phyloP scores from a whole-genome alignment of 2,329 filamentous ascomycete genomes.

The Meredithiella fracta region DNA sequence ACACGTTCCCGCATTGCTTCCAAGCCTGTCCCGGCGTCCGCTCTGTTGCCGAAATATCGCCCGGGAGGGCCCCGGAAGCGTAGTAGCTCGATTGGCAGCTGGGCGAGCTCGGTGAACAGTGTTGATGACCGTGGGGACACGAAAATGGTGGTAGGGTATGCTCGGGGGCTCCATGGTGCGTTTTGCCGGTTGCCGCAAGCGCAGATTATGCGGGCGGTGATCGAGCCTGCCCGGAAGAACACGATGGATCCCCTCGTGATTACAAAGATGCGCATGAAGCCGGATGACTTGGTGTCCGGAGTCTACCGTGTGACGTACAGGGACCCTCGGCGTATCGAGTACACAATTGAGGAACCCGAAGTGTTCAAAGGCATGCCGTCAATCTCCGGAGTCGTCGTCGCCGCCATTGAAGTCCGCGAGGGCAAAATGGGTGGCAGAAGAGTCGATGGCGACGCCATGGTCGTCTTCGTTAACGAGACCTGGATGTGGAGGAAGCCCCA shows the following conservation, averaged over 20 bases:
- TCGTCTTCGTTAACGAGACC: slow-evolving; percentile 23
- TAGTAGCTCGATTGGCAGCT: neutral
- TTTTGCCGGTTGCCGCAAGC: slow-evolving; percentile 23
- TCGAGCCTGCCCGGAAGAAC: slow-evolving; percentile 16
- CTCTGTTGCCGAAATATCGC: neutral
- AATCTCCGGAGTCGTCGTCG: slow-evolving; percentile 14
- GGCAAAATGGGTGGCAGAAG: neutral
- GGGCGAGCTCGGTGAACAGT: neutral
- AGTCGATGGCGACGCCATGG: slow-evolving; percentile 1
- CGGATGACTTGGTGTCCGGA: slow-evolving; percentile 21
- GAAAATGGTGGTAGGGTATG: slow-evolving; percentile 18
- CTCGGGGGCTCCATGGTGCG: slow-evolving; percentile 19
- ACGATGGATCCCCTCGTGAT: slow-evolving; percentile 19
- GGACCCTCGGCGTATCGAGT: slow-evolving; percentile 18
- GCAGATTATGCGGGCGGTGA: slow-evolving; percentile 18
- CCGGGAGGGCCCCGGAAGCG: neutral
- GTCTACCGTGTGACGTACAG: slow-evolving; percentile 20
- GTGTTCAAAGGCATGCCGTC: slow-evolving; percentile 14
- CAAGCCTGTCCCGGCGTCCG: slow-evolving; percentile 14
- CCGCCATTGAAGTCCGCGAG: slow-evolving; percentile 9
- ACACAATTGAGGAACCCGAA: slow-evolving; percentile 18
- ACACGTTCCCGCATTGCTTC: slow-evolving; percentile 20
- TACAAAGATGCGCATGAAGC: slow-evolving; percentile 16
- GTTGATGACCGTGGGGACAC: slow-evolving; percentile 12
- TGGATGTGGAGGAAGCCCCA: slow-evolving; percentile 23